phyloP scores from a whole-genome alignment of 371 early-diverging fungal genomes.

The Mitosporidium daphniae region DNA sequence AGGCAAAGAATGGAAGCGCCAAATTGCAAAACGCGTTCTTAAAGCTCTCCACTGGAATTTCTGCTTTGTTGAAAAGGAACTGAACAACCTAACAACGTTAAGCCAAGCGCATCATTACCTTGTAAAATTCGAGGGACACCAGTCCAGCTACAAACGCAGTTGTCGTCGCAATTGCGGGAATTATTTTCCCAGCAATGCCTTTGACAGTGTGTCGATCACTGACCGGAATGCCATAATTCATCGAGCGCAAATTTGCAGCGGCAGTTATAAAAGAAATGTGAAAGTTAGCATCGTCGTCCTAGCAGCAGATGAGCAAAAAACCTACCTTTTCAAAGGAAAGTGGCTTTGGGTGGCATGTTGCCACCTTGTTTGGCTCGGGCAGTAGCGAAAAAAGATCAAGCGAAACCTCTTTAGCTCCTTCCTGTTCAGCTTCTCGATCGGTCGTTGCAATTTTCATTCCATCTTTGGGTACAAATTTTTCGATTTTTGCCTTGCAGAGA shows the following conservation, averaged over 20 bases:
- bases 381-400: constrained; percentile 9
- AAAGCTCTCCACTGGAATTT: constrained; percentile 44
- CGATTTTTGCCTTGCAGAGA: constrained; percentile 24
- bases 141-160: constrained; percentile 94
- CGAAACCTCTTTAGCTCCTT: constrained; percentile 2
- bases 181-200: constrained; percentile 98
- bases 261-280: constrained; percentile 97
- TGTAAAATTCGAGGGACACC: constrained; percentile 84
- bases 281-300: constrained; percentile 88
- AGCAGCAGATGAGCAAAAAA: constrained; percentile 3
- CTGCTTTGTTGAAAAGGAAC: constrained; percentile 1
- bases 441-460: constrained; percentile 46
- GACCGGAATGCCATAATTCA: constrained; percentile 64
- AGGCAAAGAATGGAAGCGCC: constrained; percentile 91
- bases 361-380: constrained; percentile 25
- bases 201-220: constrained; percentile 82
- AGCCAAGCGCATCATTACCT: constrained; percentile 14
- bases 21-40: constrained; percentile 96
- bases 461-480: constrained; percentile 45
- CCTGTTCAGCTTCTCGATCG: constrained; percentile 4
- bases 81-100: constrained; percentile 3
- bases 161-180: constrained; percentile 99
- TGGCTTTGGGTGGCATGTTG: constrained; percentile 32
- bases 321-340: constrained; percentile 63
- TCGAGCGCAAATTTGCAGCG: constrained; percentile 78